These are phyloP conservation scores for Tolypocladium amazonense DNA, from an alignment of 2,329 filamentous ascomycete genomes.

Conservation along the genomic window DNA sequence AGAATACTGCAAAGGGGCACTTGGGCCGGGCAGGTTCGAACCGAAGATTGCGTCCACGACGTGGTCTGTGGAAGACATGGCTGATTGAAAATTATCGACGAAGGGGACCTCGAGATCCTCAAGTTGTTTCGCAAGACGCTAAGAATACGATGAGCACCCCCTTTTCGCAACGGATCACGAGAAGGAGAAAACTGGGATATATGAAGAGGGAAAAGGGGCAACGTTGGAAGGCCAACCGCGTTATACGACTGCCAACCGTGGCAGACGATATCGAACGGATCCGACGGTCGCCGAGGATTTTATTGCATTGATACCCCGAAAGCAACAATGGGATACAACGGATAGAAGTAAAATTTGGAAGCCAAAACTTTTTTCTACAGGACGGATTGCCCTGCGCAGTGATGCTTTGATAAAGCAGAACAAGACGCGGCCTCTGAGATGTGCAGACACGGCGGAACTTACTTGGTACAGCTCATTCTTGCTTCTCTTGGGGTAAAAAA, in stretches of 20 bases:
- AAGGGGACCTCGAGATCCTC: constrained; percentile 76
- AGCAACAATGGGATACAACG: constrained; percentile 6
- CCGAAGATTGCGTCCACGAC: constrained; percentile 91
- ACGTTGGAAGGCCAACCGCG: background rate
- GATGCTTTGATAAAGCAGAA: background rate
- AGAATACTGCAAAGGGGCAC: background rate
- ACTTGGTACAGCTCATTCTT: constrained; percentile 87
- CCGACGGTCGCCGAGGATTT: background rate
- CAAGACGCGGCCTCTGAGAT: background rate
- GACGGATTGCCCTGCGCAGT: too few species aligned
- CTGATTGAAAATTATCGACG: constrained; percentile 63
- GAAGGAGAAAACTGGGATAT: constrained; percentile 1
- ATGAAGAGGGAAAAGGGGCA: background rate
- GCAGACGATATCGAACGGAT: background rate
- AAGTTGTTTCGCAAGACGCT: constrained; percentile 79
- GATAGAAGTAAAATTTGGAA: constrained; percentile 6
- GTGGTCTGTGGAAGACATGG: constrained; percentile 61
- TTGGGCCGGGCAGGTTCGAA: constrained; percentile 21
- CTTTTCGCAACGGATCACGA: background rate
- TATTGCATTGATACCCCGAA: constrained; percentile 5
- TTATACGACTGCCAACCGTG: background rate
- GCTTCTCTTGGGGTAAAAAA: constrained; percentile 89
- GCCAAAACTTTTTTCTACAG: background rate
- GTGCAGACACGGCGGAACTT: constrained; percentile 9
- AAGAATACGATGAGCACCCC: constrained; percentile 19